Conservation (phyloP, 805 yeast genomes). For the Saturnispora diversa region DNA sequence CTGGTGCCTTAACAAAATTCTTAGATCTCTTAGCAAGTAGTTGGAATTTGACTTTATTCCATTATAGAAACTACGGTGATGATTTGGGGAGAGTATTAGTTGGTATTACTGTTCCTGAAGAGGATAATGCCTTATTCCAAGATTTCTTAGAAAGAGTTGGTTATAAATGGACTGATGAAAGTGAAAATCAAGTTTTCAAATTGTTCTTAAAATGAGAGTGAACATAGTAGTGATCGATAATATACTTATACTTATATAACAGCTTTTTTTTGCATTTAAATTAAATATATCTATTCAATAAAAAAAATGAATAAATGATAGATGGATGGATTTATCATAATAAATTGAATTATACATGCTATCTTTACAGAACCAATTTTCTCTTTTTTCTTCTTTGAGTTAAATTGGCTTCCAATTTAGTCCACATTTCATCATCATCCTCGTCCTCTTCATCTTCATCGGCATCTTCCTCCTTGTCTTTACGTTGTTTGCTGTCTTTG, state of each 20-base stretch:
- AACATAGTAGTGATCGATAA: too few relatives aligned
- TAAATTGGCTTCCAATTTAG: conserved; percentile 21
- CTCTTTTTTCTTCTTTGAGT: conserved; percentile 27
- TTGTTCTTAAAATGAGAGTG: conserved; percentile 57
- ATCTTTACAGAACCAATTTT: conserved; percentile 14
- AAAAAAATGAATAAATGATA: neutral
- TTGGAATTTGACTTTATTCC: conserved; percentile 94
- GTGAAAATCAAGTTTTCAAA: conserved; percentile 78
- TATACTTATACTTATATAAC: too few relatives aligned
- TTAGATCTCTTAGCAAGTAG: conserved; percentile 58
- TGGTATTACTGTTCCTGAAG: conserved; percentile 77
- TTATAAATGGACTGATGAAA: conserved; percentile 72
- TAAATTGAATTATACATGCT: neutral
- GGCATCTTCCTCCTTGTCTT: conserved; percentile 21
- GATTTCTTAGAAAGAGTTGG: conserved; percentile 63
- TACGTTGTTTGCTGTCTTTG: conserved; percentile 36
- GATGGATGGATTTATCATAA: neutral
- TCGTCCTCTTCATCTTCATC: conserved; percentile 29
- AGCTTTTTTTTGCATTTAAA: too few relatives aligned
- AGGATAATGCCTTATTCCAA: conserved; percentile 56
- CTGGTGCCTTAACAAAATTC: conserved; percentile 85
- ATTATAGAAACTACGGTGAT: conserved; percentile 93
- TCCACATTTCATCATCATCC: conserved; percentile 31
- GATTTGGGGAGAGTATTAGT: conserved; percentile 90
- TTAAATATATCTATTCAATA: neutral